Percentiles rank a stretch among this genome's conserved stretches.
Evolutionary conservation across 2,329 filamentous ascomycete species (phyloP).

Genomic region (Neonectria neomacrospora): DNA sequence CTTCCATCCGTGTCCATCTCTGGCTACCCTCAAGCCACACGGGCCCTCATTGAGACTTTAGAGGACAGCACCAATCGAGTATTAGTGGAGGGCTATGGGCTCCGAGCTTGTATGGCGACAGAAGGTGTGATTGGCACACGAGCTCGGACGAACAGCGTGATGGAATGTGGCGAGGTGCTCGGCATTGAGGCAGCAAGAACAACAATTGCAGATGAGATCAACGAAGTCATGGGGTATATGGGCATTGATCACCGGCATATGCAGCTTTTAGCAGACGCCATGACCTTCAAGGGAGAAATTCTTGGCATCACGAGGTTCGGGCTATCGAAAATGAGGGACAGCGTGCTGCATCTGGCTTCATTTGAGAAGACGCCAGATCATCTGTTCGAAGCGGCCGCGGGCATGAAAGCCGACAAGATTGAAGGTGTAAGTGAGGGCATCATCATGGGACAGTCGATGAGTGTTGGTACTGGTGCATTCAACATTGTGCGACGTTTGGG

Average conservation of each 20-base stretch:
- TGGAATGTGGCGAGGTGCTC: conserved; percentile 87
- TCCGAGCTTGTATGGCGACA: conserved; percentile 90
- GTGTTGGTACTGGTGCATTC: conserved; percentile 90
- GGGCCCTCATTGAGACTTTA: conserved; percentile 89
- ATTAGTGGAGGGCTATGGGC: conserved; percentile 93
- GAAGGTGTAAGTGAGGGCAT: conserved; percentile 97
- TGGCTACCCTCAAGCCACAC: conserved; percentile 85
- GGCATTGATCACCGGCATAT: conserved; percentile 97
- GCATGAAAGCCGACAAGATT: conserved; percentile 91
- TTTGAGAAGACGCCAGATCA: conserved; percentile 99
- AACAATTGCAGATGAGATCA: conserved; percentile 91
- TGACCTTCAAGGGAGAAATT: conserved; percentile 99
- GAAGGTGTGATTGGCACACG: conserved; percentile 85
- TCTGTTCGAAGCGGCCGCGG: conserved; percentile 91
- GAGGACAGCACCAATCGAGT: conserved; percentile 76
- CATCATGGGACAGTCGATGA: conserved; percentile 97
- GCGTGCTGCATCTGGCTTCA: conserved; percentile 89
- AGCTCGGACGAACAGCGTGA: conserved; percentile 84
- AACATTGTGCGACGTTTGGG: conserved; percentile 84
- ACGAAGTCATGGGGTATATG: conserved; percentile 91
- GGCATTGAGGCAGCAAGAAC: conserved; percentile 94
- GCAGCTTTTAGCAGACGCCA: conserved; percentile 95
- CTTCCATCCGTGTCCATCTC: conserved; percentile 88
- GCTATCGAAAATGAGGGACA: conserved; percentile 95
- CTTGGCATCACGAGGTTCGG: conserved; percentile 97